Evolutionary conservation across 2,329 filamentous ascomycete species (phyloP), one percentile per base, ranked within the genome.

Genomic region (Cladorrhinum sp.): DNA sequence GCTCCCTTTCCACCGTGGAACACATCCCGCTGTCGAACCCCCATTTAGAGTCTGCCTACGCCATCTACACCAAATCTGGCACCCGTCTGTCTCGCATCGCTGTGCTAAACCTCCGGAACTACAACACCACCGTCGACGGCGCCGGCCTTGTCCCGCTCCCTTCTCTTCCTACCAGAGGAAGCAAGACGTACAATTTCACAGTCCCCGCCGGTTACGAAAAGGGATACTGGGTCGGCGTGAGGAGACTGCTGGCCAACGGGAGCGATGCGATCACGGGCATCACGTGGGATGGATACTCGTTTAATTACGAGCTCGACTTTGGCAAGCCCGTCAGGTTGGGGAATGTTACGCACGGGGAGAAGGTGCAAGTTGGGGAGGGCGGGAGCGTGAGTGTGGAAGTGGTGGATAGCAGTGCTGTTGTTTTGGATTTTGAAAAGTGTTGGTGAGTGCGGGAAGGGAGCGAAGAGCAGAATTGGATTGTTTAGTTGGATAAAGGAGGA

Each of bases 181-280:
- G 39, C 0, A 48, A 24, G 18, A 58, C 62, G 10, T 67, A 65
- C 39, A 60, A 30, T n/a, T 65, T 68, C 46, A 46, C 18, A 3
- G 42, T 46, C 9, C 59, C 67, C 12, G 36, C 39, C 7, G 28
- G 23, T n/a, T 30, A 28, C 14, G n/a, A 48, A 5, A 18, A 12
- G 2, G 28, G 24, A 16, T 14, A 18, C 5, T 33, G n/a, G n/a
- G 48, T 69, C 3, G 54, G 54, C 1, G 64, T 73, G 4, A 66
- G 82, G 67, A 73, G 84, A 24, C 70, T 88, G 30, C 69, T 76
- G 54, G 85, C 86, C 1, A 87, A 86, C 70, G 86, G 86, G 0
- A 87, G 83, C 64, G 84, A 88, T 72, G 85, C 86, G 8, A 80
- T 86, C 21, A 81, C 81, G 0, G 85, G 85, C 0, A 80, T 87